Evolutionary conservation across 164 flowering plant species (phyloP), one percentile per base, ranked within the genome.

Genomic region (Vitis riparia): DNA sequence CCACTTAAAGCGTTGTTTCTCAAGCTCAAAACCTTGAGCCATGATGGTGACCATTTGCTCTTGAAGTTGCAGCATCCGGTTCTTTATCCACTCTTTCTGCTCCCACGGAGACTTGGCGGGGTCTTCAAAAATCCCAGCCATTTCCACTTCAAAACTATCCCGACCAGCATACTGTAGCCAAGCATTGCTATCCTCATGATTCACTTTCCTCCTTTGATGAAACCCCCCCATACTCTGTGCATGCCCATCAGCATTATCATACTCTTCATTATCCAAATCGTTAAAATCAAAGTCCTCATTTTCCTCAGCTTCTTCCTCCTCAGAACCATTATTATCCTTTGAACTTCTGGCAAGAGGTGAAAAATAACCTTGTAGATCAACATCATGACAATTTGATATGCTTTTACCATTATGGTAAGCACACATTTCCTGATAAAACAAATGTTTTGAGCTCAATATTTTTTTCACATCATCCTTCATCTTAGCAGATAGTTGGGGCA

Each of bases 391-490:
- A 62, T 72, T 68, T 10, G 85, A 86, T 37, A 83, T 77, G 63
- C 67, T 78, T 17, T 82, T 83, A 32, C 91, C 88, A 73, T 83
- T 89, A 66, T 87, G 91, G 71, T 84, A 87, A 68, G 93, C 84
- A 74, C 89, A 89, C 85, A 89, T 89, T 71, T 89, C 93, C 74
- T 77, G 62, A 58, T 85, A 87, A 73, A 87, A 89, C 79, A 89
- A 72, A 71, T 89, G 93, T 57, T 89, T 89, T 11, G 91, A 89
- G 79, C 84, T 79, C 74, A 89, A 72, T 3, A 89, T 84, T 75
- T 89, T 89, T 67, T 74, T 82, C 27, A 89, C 93, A 55, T 75
- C 86, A 14, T 86, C 86, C 77, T 87, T 87, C 62, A 80, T 71
- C 74, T 87, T 89, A 8, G 72, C 70, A 19, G 93, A 78, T 16